Evolutionary conservation across 2,329 filamentous ascomycete genomes (phyloP).

Genomic region (Lecanicillium sp.): DNA sequence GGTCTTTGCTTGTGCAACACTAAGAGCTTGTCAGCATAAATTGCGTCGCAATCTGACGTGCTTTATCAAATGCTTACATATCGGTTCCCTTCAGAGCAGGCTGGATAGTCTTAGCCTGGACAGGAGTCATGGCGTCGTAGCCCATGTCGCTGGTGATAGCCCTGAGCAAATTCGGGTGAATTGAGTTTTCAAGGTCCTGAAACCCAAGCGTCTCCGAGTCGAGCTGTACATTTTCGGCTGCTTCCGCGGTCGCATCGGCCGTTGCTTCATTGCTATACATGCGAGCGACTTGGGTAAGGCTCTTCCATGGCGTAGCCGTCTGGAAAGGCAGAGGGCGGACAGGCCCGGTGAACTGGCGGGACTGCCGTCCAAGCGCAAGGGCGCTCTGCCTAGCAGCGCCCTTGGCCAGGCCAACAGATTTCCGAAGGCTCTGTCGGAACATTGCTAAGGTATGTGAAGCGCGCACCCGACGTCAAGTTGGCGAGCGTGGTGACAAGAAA

Average conservation of each 20-base stretch:
- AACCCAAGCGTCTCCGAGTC: background rate
- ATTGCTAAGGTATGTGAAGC: slow-evolving; percentile 6
- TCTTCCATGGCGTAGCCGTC: slow-evolving; percentile 14
- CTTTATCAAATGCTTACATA: slow-evolving; percentile 49
- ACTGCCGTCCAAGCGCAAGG: slow-evolving; percentile 19
- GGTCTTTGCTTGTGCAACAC: slow-evolving; percentile 89
- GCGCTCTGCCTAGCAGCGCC: slow-evolving; percentile 18
- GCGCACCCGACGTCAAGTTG: too few species aligned
- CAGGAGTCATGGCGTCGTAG: slow-evolving; percentile 83
- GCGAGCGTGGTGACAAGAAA: too few species aligned
- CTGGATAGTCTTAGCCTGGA: slow-evolving; percentile 77
- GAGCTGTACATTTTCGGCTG: too few species aligned
- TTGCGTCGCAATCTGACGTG: too few species aligned
- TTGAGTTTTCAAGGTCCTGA: background rate
- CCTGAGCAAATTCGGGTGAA: slow-evolving; percentile 51
- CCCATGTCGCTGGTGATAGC: slow-evolving; percentile 65
- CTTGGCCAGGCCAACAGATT: slow-evolving; percentile 29
- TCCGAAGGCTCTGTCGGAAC: slow-evolving; percentile 23
- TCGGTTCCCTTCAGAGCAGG: slow-evolving; percentile 73
- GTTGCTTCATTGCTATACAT: slow-evolving; percentile 32
- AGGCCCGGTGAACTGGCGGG: slow-evolving; percentile 1
- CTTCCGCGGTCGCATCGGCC: slow-evolving; percentile 16
- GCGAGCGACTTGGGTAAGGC: slow-evolving; percentile 18
- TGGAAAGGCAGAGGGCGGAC: slow-evolving; percentile 16
- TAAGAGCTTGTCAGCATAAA: slow-evolving; percentile 20